phyloP scores from a whole-genome alignment of 2,329 filamentous ascomycete genomes.

The Penicillium sp. region DNA sequence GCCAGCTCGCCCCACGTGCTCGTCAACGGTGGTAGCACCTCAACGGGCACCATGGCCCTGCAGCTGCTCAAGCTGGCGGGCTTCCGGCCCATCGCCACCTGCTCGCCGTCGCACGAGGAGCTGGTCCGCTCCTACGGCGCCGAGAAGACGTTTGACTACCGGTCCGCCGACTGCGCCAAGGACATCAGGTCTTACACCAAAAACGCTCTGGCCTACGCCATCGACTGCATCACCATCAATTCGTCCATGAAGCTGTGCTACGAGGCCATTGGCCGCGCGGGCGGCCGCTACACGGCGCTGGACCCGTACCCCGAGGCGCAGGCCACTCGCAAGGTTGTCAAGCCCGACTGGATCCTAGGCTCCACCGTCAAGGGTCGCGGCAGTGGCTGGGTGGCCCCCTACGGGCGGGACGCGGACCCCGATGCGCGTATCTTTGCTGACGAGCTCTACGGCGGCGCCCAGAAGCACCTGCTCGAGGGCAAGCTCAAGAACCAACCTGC shows the following conservation, averaged over 20 bases:
- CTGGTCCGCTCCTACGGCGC: constrained; percentile 12
- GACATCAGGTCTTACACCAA: constrained; percentile 13
- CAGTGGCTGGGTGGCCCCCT: neutral
- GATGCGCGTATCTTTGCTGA: neutral
- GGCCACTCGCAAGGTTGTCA: neutral
- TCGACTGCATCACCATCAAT: constrained; percentile 8
- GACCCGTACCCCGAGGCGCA: constrained; percentile 8
- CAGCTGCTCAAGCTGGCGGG: constrained; percentile 8
- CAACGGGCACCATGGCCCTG: neutral
- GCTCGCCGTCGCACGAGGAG: constrained; percentile 13
- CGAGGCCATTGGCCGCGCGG: constrained; percentile 1
- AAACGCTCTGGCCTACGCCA: constrained; percentile 4
- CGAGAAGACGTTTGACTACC: constrained; percentile 15
- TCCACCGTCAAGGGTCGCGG: neutral
- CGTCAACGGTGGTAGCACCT: neutral
- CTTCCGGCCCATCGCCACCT: constrained; percentile 13
- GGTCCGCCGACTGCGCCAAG: neutral
- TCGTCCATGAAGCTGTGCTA: constrained; percentile 10
- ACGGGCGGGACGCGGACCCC: neutral
- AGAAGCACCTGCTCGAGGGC: neutral
- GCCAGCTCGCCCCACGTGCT: neutral
- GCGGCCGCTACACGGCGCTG: constrained; percentile 10
- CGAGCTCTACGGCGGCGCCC: neutral
- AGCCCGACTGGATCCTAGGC: neutral
- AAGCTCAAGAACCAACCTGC: neutral